phyloP scores from a whole-genome alignment of 2,329 filamentous ascomycete genomes.

The Chaetomium sp. region DNA sequence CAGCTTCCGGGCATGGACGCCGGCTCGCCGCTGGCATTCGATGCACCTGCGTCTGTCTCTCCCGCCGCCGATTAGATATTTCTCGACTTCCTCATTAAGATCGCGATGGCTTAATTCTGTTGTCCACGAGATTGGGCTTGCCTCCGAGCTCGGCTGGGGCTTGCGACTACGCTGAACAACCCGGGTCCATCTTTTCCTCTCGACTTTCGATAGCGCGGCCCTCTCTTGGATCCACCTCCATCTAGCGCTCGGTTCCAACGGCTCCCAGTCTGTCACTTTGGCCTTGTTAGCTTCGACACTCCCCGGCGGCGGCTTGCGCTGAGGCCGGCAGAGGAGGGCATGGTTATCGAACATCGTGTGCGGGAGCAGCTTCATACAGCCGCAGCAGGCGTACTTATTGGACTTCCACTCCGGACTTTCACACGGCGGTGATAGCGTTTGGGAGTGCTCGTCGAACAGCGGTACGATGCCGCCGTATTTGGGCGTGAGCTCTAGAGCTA shows the following conservation, averaged over 20 bases:
- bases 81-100: neutral
- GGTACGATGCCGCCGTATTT: conserved; percentile 31
- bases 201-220: neutral
- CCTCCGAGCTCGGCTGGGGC: neutral
- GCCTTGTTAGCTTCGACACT: conserved; percentile 22
- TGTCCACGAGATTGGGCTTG: neutral
- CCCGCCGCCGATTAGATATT: conserved; percentile 15
- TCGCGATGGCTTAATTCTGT: neutral
- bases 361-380: conserved; percentile 31
- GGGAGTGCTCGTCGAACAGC: conserved; percentile 11
- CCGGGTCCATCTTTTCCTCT: neutral
- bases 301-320: conserved; percentile 29
- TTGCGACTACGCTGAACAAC: neutral
- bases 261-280: conserved; percentile 31
- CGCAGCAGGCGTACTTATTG: conserved; percentile 32
- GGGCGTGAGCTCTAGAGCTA: conserved; percentile 32
- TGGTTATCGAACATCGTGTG: conserved; percentile 34
- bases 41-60: conserved; percentile 28
- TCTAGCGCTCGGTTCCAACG: conserved; percentile 4
- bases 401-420: conserved; percentile 21
- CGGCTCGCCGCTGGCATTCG: conserved; percentile 19
- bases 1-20: neutral
- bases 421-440: conserved; percentile 15
- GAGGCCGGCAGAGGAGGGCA: conserved; percentile 25
- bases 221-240: conserved; percentile 17